Evolutionary conservation across 495 filamentous ascomycete genomes (phyloP).

Genomic region (Cairneyella variabilis): DNA sequence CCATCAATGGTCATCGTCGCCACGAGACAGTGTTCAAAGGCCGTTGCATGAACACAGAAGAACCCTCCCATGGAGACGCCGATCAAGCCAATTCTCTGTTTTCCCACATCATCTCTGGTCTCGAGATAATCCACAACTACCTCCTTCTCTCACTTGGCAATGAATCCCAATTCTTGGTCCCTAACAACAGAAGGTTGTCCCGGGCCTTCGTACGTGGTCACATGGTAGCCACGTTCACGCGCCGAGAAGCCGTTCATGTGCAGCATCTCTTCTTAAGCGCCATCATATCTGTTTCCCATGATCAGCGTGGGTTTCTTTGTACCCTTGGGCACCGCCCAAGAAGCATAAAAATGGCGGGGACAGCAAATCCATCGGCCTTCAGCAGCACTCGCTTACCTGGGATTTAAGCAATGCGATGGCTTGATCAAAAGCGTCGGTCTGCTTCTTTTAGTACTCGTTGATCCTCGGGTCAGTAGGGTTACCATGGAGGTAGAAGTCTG

Average conservation of each 20-base stretch:
- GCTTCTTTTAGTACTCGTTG: conserved; percentile 63
- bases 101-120: conserved; percentile 25
- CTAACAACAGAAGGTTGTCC: conserved; percentile 43
- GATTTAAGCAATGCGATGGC: conserved; percentile 39
- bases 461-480: conserved; percentile 33
- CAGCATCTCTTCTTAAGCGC: conserved; percentile 40
- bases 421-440: conserved; percentile 61
- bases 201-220: conserved; percentile 46
- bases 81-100: conserved; percentile 21
- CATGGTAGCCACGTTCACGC: conserved; percentile 42
- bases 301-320: conserved; percentile 33
- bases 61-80: conserved; percentile 33
- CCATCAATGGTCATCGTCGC: conserved; percentile 20
- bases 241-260: conserved; percentile 32
- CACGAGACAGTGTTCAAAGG: conserved; percentile 12
- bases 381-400: conserved; percentile 34
- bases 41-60: conserved; percentile 18
- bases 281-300: conserved; percentile 39
- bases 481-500: conserved; percentile 42
- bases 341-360: conserved; percentile 34
- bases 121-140: conserved; percentile 20
- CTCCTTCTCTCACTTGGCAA: conserved; percentile 44
- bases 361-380: conserved; percentile 28
- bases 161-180: conserved; percentile 43
- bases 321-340: background rate